A percentile compares a stretch with the other conserved stretches of the same genome.
Evolutionary conservation across 805 yeast species (phyloP).

Genomic region (Lipomyces yamanashiensis): DNA sequence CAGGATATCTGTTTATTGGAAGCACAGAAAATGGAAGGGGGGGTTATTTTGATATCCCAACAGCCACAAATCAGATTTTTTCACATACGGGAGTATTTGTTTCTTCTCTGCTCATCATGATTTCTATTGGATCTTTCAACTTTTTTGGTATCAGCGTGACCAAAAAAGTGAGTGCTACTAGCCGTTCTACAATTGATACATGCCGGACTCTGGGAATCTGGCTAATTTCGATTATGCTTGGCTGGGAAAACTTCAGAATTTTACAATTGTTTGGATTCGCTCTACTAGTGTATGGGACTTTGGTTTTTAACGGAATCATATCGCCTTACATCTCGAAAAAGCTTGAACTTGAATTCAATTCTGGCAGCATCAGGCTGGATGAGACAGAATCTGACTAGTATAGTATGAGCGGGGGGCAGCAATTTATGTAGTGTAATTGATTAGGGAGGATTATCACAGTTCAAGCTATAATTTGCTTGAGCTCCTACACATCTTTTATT

Average conservation of each 20-base stretch:
- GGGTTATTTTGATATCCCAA: conserved; percentile 61
- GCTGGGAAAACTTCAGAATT: conserved; percentile 74
- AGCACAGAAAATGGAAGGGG: conserved; percentile 45
- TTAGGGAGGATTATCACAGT: too few relatives aligned
- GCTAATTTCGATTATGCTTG: conserved; percentile 67
- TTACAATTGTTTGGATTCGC: conserved; percentile 69
- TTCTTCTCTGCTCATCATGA: conserved; percentile 67
- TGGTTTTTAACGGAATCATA: conserved; percentile 64
- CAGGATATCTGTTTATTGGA: conserved; percentile 46
- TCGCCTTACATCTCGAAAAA: conserved; percentile 16
- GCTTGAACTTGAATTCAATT: not conserved
- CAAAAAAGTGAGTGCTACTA: conserved; percentile 67
- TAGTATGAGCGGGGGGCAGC: not conserved
- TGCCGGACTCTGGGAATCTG: conserved; percentile 77
- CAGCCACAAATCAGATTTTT: conserved; percentile 57
- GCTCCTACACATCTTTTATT: too few relatives aligned
- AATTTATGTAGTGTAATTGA: too few relatives aligned
- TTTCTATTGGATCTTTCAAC: conserved; percentile 73
- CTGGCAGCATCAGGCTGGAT: conserved; percentile 3
- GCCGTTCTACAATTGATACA: conserved; percentile 78
- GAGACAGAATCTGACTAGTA: not conserved
- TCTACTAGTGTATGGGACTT: conserved; percentile 69
- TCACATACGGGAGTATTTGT: conserved; percentile 50
- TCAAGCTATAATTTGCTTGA: too few relatives aligned
- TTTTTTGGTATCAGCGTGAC: conserved; percentile 75